These are phyloP conservation scores for Rutstroemia sp. DNA, from an alignment of 2,329 filamentous ascomycete genomes.

Conservation along the genomic window DNA sequence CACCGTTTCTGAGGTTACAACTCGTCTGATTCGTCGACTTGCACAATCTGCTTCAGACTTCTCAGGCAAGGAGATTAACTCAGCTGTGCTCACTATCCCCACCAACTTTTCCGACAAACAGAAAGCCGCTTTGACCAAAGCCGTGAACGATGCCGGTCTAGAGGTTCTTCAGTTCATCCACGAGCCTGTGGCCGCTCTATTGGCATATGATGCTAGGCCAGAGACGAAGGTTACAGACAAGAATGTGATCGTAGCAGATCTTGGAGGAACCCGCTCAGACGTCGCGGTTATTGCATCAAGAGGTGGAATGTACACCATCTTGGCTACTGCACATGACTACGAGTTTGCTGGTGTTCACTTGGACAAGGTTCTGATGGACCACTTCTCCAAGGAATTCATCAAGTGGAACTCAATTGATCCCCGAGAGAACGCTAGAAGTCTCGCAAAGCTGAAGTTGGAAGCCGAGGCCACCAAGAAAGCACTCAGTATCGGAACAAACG, in stretches of 20 bases:
- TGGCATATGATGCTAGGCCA: slow-evolving; percentile 84
- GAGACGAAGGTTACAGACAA: slow-evolving; percentile 75
- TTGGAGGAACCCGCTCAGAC: slow-evolving; percentile 89
- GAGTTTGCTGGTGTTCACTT: slow-evolving; percentile 81
- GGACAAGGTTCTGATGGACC: slow-evolving; percentile 86
- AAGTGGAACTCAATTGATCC: slow-evolving; percentile 90
- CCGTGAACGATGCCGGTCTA: slow-evolving; percentile 72
- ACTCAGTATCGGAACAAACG: slow-evolving; percentile 79
- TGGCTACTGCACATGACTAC: slow-evolving; percentile 92
- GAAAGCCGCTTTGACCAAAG: slow-evolving; percentile 68
- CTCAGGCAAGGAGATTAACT: slow-evolving; percentile 85
- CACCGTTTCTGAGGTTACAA: slow-evolving; percentile 72
- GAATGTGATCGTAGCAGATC: slow-evolving; percentile 81
- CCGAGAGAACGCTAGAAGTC: slow-evolving; percentile 66
- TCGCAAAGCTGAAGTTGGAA: slow-evolving; percentile 91
- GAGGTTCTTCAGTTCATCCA: slow-evolving; percentile 90
- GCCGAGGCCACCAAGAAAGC: slow-evolving; percentile 88
- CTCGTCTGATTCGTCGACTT: slow-evolving; percentile 77
- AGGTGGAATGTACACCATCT: slow-evolving; percentile 91
- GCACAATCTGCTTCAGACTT: slow-evolving; percentile 82
- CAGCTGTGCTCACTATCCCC: slow-evolving; percentile 89
- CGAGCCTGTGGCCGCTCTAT: slow-evolving; percentile 80
- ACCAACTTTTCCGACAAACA: slow-evolving; percentile 89
- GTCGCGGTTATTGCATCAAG: slow-evolving; percentile 84
- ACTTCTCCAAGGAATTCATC: slow-evolving; percentile 97